These are phyloP conservation scores for Gaeumannomyces tritici DNA, from an alignment of 2,329 filamentous ascomycete genomes.

Conservation along the genomic window DNA sequence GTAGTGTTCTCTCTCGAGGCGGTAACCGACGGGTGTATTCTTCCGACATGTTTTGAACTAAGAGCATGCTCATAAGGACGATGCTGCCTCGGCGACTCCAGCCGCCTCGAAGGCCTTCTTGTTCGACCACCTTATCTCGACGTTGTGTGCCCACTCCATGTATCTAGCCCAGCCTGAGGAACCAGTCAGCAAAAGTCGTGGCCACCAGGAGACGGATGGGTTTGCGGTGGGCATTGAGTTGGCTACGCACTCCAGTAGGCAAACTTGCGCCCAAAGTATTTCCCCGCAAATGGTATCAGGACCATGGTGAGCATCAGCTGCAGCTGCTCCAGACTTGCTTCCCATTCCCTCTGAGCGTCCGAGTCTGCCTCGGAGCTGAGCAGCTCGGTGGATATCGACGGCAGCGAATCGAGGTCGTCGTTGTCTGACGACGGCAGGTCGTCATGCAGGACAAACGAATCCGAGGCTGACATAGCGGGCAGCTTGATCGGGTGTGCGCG, in stretches of 20 bases:
- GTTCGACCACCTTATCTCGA: conserved; percentile 60
- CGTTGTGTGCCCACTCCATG: conserved; percentile 86
- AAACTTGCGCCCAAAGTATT: conserved; percentile 89
- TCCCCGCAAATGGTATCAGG: conserved; percentile 84
- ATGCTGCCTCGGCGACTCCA: conserved; percentile 52
- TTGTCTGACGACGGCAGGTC: conserved; percentile 26
- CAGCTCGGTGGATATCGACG: conserved; percentile 46
- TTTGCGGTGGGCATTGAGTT: not conserved
- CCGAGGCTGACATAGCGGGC: conserved; percentile 21
- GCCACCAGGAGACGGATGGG: not conserved
- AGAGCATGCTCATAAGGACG: conserved; percentile 33
- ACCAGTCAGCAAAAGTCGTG: conserved; percentile 1
- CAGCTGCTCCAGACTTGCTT: conserved; percentile 84
- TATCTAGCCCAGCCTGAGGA: conserved; percentile 75
- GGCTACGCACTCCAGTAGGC: conserved; percentile 80
- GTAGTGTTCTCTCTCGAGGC: not conserved
- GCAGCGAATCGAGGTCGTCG: conserved; percentile 54
- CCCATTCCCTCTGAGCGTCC: conserved; percentile 92
- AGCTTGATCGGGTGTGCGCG: not conserved
- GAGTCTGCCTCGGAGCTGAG: conserved; percentile 50
- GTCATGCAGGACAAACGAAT: conserved; percentile 44
- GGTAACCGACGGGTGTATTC: not conserved
- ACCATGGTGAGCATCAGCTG: conserved; percentile 93
- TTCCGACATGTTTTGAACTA: not conserved
- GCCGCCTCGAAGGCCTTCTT: conserved; percentile 53